Evolutionary conservation across 1,139 yeast genomes (phyloP).

Genomic region (Candida sp.): DNA sequence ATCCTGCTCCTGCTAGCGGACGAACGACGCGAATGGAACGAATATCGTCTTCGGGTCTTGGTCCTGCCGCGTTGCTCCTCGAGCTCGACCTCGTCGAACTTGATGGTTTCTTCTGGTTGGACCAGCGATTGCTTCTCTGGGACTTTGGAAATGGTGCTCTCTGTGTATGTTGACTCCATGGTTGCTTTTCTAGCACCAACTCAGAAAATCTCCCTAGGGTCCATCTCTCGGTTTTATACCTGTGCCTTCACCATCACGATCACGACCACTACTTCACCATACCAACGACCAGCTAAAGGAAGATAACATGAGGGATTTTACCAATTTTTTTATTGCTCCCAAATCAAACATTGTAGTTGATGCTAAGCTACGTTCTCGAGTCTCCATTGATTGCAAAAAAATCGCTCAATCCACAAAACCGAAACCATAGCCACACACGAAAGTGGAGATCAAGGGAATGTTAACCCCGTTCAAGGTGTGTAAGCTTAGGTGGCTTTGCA

Average conservation of each 20-base stretch:
- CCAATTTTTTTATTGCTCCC: background rate
- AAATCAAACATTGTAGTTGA: background rate
- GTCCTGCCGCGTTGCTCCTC: slow-evolving; percentile 13
- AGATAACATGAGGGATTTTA: background rate
- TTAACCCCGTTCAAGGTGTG: background rate
- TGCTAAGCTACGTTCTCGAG: background rate
- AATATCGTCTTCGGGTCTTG: slow-evolving; percentile 12
- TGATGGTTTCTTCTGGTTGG: slow-evolving; percentile 5
- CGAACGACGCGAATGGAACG: slow-evolving; percentile 12
- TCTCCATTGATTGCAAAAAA: background rate
- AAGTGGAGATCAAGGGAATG: too few species aligned
- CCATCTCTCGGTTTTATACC: background rate
- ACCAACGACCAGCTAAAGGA: background rate
- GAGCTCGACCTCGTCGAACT: slow-evolving; percentile 9
- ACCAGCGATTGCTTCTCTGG: too few species aligned
- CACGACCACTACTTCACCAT: background rate
- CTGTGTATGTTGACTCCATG: slow-evolving; percentile 9
- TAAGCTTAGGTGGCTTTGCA: background rate
- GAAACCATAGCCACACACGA: background rate
- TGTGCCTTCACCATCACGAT: background rate
- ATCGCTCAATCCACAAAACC: slow-evolving; percentile 2
- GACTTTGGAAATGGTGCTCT: slow-evolving; percentile 8
- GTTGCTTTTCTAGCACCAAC: background rate
- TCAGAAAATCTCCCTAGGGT: background rate
- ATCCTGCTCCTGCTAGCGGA: slow-evolving; percentile 5